These are phyloP conservation scores for Acacia confusa DNA, from an alignment of 306 rosid genomes.

Conservation along the genomic window DNA sequence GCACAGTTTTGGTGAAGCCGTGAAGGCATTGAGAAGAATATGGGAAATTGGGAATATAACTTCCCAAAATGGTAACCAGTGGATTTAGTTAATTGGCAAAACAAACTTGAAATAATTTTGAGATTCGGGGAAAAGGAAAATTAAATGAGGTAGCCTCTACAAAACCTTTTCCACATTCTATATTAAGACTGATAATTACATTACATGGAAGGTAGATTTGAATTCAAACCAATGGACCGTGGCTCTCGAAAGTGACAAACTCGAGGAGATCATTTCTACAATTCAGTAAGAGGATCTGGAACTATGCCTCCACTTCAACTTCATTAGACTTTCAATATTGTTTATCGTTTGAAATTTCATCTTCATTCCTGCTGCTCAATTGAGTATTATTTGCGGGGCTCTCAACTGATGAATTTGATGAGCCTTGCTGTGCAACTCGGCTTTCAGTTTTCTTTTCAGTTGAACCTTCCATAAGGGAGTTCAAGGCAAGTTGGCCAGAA, in stretches of 20 bases:
- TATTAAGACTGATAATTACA: slow-evolving; percentile 9
- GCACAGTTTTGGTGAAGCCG: not conserved
- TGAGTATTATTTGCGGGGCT: slow-evolving; percentile 41
- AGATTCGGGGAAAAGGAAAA: not conserved
- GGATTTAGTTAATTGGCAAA: not conserved
- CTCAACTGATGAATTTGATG: slow-evolving; percentile 46
- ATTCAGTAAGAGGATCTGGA: slow-evolving; percentile 20
- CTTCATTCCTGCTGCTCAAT: slow-evolving; percentile 47
- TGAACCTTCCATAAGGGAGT: slow-evolving; percentile 57
- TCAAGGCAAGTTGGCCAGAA: slow-evolving; percentile 77
- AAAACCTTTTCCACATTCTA: slow-evolving; percentile 13
- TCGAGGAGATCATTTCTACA: not conserved
- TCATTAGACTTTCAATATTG: slow-evolving; percentile 34
- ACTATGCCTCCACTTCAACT: slow-evolving; percentile 32
- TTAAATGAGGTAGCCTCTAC: not conserved
- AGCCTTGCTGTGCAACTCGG: slow-evolving; percentile 44
- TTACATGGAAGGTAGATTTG: slow-evolving; percentile 19
- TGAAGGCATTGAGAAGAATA: not conserved
- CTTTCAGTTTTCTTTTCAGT: slow-evolving; percentile 43
- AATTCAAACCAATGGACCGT: not conserved
- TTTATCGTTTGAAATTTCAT: slow-evolving; percentile 57
- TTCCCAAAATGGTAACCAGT: not conserved
- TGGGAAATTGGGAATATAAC: not conserved
- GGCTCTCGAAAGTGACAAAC: too few species aligned
- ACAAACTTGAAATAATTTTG: not conserved